Percentiles rank a stretch among this genome's conserved stretches.
phyloP scores from a whole-genome alignment of 108 stramenopile genomes.

The Skeletonema costatum region DNA sequence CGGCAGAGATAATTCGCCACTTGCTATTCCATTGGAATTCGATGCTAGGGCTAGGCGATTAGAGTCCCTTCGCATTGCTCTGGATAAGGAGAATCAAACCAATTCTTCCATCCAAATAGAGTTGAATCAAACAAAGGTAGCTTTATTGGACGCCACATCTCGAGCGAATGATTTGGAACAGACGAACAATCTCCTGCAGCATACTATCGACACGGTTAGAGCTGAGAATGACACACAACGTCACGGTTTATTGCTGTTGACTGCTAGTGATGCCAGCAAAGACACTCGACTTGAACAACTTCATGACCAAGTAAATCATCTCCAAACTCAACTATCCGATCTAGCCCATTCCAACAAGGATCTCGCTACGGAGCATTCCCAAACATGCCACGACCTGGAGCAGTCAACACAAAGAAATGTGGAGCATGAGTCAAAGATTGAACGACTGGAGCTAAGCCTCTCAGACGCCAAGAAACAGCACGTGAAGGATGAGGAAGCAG shows the following conservation, averaged over 20 bases:
- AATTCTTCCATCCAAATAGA: neutral
- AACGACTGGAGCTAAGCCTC: neutral
- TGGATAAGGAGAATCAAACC: neutral
- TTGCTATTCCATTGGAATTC: neutral
- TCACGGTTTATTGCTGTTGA: neutral
- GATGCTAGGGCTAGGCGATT: neutral
- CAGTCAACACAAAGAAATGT: neutral
- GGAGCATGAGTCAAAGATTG: conserved; percentile 11
- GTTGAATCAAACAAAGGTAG: neutral
- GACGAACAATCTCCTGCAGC: neutral
- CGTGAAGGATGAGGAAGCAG: conserved; percentile 9
- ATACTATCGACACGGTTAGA: neutral
- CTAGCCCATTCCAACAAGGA: neutral
- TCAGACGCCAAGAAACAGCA: neutral
- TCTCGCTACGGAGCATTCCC: neutral
- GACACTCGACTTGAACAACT: neutral
- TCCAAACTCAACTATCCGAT: conserved; percentile 3
- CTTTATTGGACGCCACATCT: neutral
- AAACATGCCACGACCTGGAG: conserved; percentile 10
- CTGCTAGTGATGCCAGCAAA: neutral
- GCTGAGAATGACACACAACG: neutral
- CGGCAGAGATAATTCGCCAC: neutral
- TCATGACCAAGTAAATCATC: neutral
- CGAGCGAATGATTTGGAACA: neutral
- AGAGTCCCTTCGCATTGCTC: neutral